Evolutionary conservation across 768 basidiomycete species (phyloP), one percentile per base, ranked within the genome.

Genomic region (Suillus cothurnatus): DNA sequence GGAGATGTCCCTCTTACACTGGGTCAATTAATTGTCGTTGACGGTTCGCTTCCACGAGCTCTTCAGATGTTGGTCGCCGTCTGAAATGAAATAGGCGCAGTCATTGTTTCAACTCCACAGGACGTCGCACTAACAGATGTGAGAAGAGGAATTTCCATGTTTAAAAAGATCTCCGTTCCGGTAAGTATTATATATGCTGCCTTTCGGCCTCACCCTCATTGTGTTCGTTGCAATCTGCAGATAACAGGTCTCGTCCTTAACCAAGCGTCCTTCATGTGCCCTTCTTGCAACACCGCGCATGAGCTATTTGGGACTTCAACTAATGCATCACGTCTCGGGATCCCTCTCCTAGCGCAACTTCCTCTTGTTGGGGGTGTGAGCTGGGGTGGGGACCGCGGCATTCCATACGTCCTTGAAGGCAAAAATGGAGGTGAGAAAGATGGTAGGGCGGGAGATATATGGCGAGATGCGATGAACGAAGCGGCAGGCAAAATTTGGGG

Each of bases 51-150:
- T n/a, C 9, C 49, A 38, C 31, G 17, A 55, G 8, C 34, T 36
- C 19, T 15, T 28, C n/a, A 6, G 9, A 19, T 43, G 56, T 32
- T 21, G 14, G 31, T 59, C 14, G 49, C 36, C 1, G 39, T 39
- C 3, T 19, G n/a, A 19, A 31, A 63, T 43, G 1, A 36, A 55
- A 63, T 59, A 98, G 96, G 95, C 14, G 88, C 94, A 0, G 89
- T 99, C 2, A 93, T 99, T 64, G 90, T 98, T 2, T 97, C 95
- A 0, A 98, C 97, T 8, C 96, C 97, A 0, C 97, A 99, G 75
- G 92, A 97, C 70, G 92, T 99, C 39, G 92, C 96, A 3, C 82
- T 98, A 6, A 84, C 92, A 6, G 97, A 99, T 73, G 95, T 95
- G 1, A 85, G 93, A 66, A 96, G 96, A 69, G 96, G 97, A 0